Percentiles rank a stretch among this genome's conserved stretches.
Conservation (phyloP, 2,329 filamentous ascomycete species). For the Cercospora nicotianae region DNA sequence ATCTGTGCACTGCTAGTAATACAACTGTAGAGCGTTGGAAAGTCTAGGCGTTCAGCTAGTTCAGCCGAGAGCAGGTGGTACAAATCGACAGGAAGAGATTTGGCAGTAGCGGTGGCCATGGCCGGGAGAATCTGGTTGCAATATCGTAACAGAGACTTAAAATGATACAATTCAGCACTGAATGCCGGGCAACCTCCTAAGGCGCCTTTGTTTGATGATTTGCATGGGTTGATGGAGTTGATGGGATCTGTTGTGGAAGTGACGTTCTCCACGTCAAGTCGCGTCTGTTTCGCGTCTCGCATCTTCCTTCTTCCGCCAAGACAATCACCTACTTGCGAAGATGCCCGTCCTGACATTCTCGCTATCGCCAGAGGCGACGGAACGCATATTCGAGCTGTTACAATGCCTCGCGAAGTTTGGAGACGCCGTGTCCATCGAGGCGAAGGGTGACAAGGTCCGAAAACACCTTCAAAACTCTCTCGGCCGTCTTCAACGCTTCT, state of each 20-base stretch:
- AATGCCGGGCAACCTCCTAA: background rate
- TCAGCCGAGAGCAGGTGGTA: conserved; percentile 62
- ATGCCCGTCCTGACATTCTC: conserved; percentile 66
- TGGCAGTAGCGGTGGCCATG: conserved; percentile 20
- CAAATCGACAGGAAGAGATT: conserved; percentile 57
- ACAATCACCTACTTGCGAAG: conserved; percentile 8
- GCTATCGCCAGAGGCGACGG: conserved; percentile 70
- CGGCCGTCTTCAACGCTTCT: conserved; percentile 13
- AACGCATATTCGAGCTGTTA: conserved; percentile 69
- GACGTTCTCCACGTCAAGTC: conserved; percentile 11
- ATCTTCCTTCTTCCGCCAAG: conserved; percentile 1
- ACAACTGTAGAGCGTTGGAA: conserved; percentile 61
- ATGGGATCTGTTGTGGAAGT: conserved; percentile 10
- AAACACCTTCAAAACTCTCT: background rate
- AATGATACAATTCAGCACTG: background rate
- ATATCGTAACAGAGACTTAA: background rate
- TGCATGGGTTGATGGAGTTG: conserved; percentile 7
- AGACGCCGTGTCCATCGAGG: conserved; percentile 75
- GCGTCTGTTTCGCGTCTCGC: conserved; percentile 15
- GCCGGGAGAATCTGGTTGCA: background rate
- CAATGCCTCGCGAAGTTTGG: conserved; percentile 76
- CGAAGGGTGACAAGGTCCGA: conserved; percentile 64
- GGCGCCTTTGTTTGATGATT: background rate
- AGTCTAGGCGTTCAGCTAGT: conserved; percentile 57
- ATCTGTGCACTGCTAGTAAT: conserved; percentile 57